phyloP scores from a whole-genome alignment of 805 yeast genomes.

The Debaryomyces castellii region DNA sequence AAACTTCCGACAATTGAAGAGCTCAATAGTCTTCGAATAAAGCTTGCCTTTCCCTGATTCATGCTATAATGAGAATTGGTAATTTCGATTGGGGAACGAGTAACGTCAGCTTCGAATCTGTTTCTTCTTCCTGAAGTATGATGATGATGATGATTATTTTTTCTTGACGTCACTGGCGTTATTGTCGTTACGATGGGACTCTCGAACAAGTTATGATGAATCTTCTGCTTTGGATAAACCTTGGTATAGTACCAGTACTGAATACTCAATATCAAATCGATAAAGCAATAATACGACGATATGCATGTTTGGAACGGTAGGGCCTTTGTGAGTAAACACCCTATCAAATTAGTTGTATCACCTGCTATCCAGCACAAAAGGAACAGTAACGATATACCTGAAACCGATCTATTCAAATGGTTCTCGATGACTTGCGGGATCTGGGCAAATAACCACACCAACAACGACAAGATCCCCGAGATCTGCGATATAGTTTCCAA shows the following conservation, averaged over 20 bases:
- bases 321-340: slow-evolving; percentile 76
- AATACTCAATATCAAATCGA: slow-evolving; percentile 63
- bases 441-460: slow-evolving; percentile 71
- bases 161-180: slow-evolving; percentile 16
- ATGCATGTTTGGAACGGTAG: slow-evolving; percentile 76
- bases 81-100: slow-evolving; percentile 9
- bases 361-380: slow-evolving; percentile 37
- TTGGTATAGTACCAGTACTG: slow-evolving; percentile 74
- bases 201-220: slow-evolving; percentile 37
- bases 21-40: slow-evolving; percentile 14
- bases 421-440: slow-evolving; percentile 66
- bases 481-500: slow-evolving; percentile 8
- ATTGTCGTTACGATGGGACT: slow-evolving; percentile 35
- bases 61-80: slow-evolving; percentile 5
- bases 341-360: slow-evolving; percentile 52
- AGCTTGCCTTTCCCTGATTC: slow-evolving; percentile 3
- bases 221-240: slow-evolving; percentile 39
- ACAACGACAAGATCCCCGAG: slow-evolving; percentile 35
- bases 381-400: slow-evolving; percentile 33
- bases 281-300: slow-evolving; percentile 69
- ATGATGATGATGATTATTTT: slow-evolving; percentile 6
- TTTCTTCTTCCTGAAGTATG: slow-evolving; percentile 14
- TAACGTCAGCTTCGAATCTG: slow-evolving; percentile 18
- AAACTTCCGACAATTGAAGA: slow-evolving; percentile 12
- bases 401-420: slow-evolving; percentile 39